Conservation (phyloP, 345 rosid species). For the Citrus medica region DNA sequence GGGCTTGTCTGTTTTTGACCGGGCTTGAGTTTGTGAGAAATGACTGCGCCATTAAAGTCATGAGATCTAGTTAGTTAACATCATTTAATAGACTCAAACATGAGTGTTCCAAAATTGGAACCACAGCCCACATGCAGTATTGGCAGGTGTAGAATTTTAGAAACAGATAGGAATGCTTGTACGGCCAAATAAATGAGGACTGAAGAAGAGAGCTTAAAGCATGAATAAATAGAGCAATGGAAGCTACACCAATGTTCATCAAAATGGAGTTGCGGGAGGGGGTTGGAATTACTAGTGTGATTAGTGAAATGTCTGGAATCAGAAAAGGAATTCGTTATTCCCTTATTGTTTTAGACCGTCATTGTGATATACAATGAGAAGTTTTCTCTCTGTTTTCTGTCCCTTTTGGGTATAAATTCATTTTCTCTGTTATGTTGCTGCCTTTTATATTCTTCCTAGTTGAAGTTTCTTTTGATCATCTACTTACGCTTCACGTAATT, state of each 20-base stretch:
- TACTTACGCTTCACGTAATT: not conserved
- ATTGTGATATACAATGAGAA: not conserved
- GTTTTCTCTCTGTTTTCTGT: not conserved
- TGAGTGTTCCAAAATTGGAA: not conserved
- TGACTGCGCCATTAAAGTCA: not conserved
- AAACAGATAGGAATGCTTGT: not conserved
- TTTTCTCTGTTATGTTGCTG: not conserved
- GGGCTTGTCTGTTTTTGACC: not conserved
- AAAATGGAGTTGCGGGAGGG: not conserved
- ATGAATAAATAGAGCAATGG: not conserved
- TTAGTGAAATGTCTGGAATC: not conserved
- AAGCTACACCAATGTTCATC: not conserved
- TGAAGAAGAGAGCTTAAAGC: conserved; percentile 12
- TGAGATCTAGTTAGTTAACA: not conserved
- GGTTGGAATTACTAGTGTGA: not conserved
- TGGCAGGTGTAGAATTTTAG: not conserved
- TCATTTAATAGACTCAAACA: not conserved
- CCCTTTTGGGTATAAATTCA: too few relatives aligned
- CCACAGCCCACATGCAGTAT: not conserved
- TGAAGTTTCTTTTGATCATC: not conserved
- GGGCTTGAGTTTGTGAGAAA: not conserved
- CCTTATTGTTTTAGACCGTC: not conserved
- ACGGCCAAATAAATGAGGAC: not conserved
- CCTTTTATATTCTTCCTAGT: not conserved
- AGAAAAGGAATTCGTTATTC: not conserved